Evolutionary conservation across 805 yeast species (phyloP).

Genomic region (Metschnikowia chrysomelidarum): DNA sequence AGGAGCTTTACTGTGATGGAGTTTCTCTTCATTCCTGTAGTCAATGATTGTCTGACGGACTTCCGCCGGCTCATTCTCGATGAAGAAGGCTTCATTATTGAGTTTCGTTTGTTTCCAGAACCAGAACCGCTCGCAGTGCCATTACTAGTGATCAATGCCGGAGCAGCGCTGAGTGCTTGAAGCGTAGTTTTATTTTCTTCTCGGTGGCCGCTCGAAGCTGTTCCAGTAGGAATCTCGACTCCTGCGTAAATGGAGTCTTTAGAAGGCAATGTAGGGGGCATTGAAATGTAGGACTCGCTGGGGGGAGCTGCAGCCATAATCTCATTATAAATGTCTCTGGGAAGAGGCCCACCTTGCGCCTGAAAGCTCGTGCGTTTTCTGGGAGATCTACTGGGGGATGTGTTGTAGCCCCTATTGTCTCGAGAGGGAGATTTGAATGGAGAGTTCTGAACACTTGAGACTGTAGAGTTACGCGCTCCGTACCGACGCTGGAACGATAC

Average conservation of each 20-base stretch:
- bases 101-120: conserved; percentile 25
- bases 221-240: conserved; percentile 12
- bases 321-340: conserved; percentile 44
- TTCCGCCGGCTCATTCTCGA: conserved; percentile 34
- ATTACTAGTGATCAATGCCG: conserved; percentile 17
- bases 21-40: conserved; percentile 55
- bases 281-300: conserved; percentile 19
- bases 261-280: conserved; percentile 44
- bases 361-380: conserved; percentile 17
- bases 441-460: conserved; percentile 35
- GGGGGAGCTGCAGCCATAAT: conserved; percentile 27
- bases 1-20: conserved; percentile 70
- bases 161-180: conserved; percentile 25
- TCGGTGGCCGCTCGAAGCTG: conserved; percentile 4
- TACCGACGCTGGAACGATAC: conserved; percentile 41
- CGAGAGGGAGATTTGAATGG: conserved; percentile 25
- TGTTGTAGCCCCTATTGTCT: conserved; percentile 7
- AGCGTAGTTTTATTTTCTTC: conserved; percentile 23
- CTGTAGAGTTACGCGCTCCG: conserved; percentile 26
- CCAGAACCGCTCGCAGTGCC: neutral
- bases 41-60: conserved; percentile 39
- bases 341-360: conserved; percentile 30
- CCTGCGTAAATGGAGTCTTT: conserved; percentile 29
- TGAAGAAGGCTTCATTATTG: conserved; percentile 13
- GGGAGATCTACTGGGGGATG: conserved; percentile 23